Conservation (phyloP, 208 protist genomes). For the Trypanosoma platydactyli region DNA sequence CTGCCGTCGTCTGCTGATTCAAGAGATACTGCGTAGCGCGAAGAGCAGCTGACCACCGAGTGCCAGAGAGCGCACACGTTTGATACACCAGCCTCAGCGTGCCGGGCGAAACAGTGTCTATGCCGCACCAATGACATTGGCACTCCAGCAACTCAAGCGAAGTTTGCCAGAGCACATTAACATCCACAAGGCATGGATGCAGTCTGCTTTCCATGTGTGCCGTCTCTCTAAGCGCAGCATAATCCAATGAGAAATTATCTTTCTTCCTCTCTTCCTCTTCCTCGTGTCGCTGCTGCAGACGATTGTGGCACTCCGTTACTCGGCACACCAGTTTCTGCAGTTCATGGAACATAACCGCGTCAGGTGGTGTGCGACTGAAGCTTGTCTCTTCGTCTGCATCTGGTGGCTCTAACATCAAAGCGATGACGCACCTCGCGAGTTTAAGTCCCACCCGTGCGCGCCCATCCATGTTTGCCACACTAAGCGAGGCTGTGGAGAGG, state of each 20-base stretch:
- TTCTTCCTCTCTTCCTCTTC: slow-evolving; percentile 1
- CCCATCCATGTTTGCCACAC: neutral
- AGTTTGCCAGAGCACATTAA: slow-evolving; percentile 12
- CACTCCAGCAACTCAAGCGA: slow-evolving; percentile 30
- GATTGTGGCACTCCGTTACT: slow-evolving; percentile 32
- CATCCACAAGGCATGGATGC: neutral
- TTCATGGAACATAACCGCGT: slow-evolving; percentile 40
- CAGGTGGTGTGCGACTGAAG: neutral
- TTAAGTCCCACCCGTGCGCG: slow-evolving; percentile 9
- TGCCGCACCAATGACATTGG: slow-evolving; percentile 35
- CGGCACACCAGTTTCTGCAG: slow-evolving; percentile 58
- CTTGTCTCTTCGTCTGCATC: neutral
- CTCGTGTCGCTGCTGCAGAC: neutral
- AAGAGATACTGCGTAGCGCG: slow-evolving; percentile 34
- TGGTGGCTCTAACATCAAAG: neutral
- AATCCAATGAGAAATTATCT: neutral
- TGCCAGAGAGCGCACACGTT: slow-evolving; percentile 34
- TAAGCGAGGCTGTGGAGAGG: neutral
- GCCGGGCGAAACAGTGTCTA: slow-evolving; percentile 24
- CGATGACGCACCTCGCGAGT: slow-evolving; percentile 13
- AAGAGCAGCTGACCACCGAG: slow-evolving; percentile 28
- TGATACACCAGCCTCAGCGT: slow-evolving; percentile 45
- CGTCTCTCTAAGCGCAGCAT: neutral
- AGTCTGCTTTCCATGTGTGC: neutral
- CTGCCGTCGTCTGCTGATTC: neutral